Percentiles rank a stretch among this genome's conserved stretches.
These are phyloP conservation scores for Xylaria grammica DNA, from an alignment of 495 filamentous ascomycete species.

Conservation along the genomic window DNA sequence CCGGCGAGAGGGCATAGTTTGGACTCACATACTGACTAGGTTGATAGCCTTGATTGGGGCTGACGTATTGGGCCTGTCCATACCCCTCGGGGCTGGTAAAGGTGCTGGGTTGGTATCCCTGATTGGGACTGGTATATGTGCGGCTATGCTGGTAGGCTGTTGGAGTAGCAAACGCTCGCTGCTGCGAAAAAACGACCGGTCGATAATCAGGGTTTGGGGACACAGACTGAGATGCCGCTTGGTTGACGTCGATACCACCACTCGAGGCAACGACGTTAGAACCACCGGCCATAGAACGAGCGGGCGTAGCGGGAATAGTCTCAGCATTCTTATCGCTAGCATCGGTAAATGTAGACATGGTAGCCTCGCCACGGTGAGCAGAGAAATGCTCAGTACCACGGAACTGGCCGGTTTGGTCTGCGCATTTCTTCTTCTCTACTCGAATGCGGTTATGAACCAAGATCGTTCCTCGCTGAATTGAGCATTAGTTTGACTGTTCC, in stretches of 20 bases:
- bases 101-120: constrained; percentile 9
- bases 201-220: constrained; percentile 15
- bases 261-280: constrained; percentile 1
- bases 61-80: constrained; percentile 10
- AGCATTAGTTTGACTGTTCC: not conserved
- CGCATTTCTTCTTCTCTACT: constrained; percentile 79
- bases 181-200: constrained; percentile 2
- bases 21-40: constrained; percentile 20
- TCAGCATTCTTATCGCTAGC: not conserved
- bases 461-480: constrained; percentile 14
- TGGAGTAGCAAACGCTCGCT: constrained; percentile 6
- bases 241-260: constrained; percentile 6
- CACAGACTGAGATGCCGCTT: not conserved
- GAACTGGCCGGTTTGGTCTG: constrained; percentile 46
- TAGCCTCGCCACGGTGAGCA: not conserved
- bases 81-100: constrained; percentile 9
- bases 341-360: not conserved
- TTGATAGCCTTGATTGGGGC: constrained; percentile 10
- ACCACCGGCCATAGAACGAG: constrained; percentile 9
- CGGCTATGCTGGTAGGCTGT: not conserved
- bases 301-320: constrained; percentile 10
- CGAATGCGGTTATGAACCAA: constrained; percentile 59
- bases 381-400: constrained; percentile 4
- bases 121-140: constrained; percentile 3
- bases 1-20: constrained; percentile 20